phyloP scores from a whole-genome alignment of 371 early-diverging fungal genomes.

The Mucor lusitanicus region DNA sequence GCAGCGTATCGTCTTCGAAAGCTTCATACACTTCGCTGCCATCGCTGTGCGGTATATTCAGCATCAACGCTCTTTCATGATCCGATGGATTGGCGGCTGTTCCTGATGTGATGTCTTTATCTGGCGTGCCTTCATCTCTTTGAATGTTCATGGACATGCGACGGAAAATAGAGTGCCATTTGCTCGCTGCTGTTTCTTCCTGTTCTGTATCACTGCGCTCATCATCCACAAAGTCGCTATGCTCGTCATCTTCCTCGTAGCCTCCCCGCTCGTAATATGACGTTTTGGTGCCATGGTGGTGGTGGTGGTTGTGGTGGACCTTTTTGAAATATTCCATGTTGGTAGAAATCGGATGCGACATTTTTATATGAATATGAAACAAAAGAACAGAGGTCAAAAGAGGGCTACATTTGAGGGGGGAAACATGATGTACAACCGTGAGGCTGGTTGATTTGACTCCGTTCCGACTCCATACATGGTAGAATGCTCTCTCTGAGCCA shows the following conservation, averaged over 20 bases:
- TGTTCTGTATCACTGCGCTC: not conserved
- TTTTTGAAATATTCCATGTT: slow-evolving; percentile 17
- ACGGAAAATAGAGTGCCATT: slow-evolving; percentile 37
- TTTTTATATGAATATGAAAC: not conserved
- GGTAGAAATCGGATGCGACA: slow-evolving; percentile 11
- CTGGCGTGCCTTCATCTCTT: slow-evolving; percentile 21
- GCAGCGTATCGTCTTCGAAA: slow-evolving; percentile 33
- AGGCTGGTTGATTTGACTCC: not conserved
- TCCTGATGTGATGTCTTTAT: slow-evolving; percentile 13
- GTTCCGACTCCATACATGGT: not conserved
- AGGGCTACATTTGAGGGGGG: not conserved
- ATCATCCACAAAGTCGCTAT: not conserved
- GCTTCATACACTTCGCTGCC: slow-evolving; percentile 4
- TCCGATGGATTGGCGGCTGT: slow-evolving; percentile 11
- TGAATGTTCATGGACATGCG: slow-evolving; percentile 39
- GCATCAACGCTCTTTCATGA: slow-evolving; percentile 22
- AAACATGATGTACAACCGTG: not conserved
- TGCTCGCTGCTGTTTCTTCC: not conserved
- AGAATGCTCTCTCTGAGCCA: not conserved
- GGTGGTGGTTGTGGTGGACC: not conserved
- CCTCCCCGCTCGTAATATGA: slow-evolving; percentile 5
- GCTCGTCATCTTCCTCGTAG: slow-evolving; percentile 3
- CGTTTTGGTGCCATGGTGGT: not conserved
- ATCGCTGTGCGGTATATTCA: slow-evolving; percentile 17
- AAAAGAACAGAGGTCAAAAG: not conserved